Evolutionary conservation across 1,284 basidiomycete genomes (phyloP), one percentile per base, ranked within the genome.

Genomic region (Cryptococcus floricola): DNA sequence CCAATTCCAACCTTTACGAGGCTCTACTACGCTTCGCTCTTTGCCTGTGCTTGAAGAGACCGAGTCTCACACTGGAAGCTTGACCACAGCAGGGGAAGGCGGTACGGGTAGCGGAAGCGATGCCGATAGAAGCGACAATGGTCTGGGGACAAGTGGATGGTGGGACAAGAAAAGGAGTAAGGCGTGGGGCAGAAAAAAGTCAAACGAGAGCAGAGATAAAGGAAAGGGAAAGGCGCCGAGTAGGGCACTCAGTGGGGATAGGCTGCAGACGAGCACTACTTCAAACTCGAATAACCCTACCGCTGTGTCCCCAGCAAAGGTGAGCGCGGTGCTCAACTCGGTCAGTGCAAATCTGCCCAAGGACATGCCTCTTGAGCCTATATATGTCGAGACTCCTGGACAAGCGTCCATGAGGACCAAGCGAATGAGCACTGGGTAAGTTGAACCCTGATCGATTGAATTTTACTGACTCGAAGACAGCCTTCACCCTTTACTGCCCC

Each of bases 401-500:
- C 45, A 18, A 27, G 45, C 10, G 18, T 57, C 62, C 43, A 56
- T 76, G 18, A 56, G 61, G 45, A 75, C 80, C 1, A 78, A 75
- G 50, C 62, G 76, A 8, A 70, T 87, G 53, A 82, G 81, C 56
- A 85, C 86, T 41, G 85, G 85, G 87, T 88, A 71, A 62, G 82
- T 73, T 27, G 44, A 12, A 10, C 8, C 2, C 7, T 16, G 7
- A 9, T 16, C 25, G 14, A n/a, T 25, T 39, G 39, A 42, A 25
- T 4, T 42, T 37, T 14, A n/a, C 19, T 25, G 34, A 25, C 8
- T 34, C 39, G 58, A 23, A 23, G 23, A 57, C 60, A 87, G 86
- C 39, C 81, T 81, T 28, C 84, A 87, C 65, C 86, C 85, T 9
- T 80, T 85, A 16, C 79, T 92, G 18, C 91, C 90, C 0, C 79